Evolutionary conservation across 116 monocot species (phyloP).

Genomic region (Cymodocea nodosa): DNA sequence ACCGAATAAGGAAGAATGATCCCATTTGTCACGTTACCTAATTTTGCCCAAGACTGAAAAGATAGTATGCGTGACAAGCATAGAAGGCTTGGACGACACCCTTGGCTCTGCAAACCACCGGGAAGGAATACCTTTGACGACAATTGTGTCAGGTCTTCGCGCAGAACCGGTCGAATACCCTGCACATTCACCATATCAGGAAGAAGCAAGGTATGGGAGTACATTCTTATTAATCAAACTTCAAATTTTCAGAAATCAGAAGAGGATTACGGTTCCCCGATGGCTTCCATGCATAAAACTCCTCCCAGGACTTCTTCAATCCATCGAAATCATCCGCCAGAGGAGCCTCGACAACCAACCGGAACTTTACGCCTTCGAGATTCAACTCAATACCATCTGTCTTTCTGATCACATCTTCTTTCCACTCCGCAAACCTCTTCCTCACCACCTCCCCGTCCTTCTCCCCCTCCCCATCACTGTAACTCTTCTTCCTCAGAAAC

Average conservation of each 20-base stretch:
- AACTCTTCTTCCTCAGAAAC: constrained; percentile 21
- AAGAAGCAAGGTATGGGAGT: neutral
- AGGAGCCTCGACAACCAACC: constrained; percentile 45
- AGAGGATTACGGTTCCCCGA: constrained; percentile 11
- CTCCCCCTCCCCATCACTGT: constrained; percentile 15
- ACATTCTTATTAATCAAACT: neutral
- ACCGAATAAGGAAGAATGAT: neutral
- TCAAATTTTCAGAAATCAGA: neutral
- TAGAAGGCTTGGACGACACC: constrained; percentile 85
- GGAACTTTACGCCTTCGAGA: constrained; percentile 73
- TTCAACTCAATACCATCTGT: constrained; percentile 72
- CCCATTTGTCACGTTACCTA: constrained; percentile 24
- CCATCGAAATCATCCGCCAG: constrained; percentile 49
- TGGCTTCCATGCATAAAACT: constrained; percentile 27
- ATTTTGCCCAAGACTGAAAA: constrained; percentile 81
- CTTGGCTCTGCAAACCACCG: constrained; percentile 93
- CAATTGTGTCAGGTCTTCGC: constrained; percentile 52
- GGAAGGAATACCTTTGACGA: constrained; percentile 74
- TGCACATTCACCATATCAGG: constrained; percentile 3
- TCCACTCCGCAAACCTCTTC: constrained; percentile 58
- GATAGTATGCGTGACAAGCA: constrained; percentile 82
- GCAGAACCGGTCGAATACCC: constrained; percentile 31
- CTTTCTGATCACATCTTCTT: constrained; percentile 27
- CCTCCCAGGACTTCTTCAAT: constrained; percentile 76
- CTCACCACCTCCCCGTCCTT: constrained; percentile 15